Evolutionary conservation across 495 filamentous ascomycete genomes (phyloP).

Genomic region (Thozetella sp.): DNA sequence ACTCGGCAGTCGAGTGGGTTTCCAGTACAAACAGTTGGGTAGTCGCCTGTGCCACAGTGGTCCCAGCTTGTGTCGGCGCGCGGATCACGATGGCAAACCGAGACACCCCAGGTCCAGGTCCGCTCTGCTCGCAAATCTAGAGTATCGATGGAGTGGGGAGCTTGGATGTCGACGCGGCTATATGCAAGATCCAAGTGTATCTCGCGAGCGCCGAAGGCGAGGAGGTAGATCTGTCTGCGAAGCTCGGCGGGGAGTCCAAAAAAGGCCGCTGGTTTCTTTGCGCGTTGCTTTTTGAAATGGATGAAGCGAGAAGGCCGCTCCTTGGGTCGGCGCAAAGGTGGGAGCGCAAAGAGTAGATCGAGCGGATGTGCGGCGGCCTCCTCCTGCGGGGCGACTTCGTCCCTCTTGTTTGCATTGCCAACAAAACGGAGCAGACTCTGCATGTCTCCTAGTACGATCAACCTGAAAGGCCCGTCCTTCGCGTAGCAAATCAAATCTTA

Average conservation of each 20-base stretch:
- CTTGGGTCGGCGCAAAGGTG: no score
- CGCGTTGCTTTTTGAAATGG: no score
- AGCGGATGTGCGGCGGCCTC: no score
- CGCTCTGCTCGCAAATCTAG: slow-evolving; percentile 5
- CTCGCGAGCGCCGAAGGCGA: slow-evolving; percentile 12
- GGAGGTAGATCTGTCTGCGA: slow-evolving; percentile 27
- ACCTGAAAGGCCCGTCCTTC: no score
- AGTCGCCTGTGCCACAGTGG: slow-evolving; percentile 11
- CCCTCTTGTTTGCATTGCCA: no score
- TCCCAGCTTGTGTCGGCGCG: slow-evolving; percentile 8
- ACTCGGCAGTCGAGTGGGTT: slow-evolving; percentile 7
- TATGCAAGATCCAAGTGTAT: slow-evolving; percentile 22
- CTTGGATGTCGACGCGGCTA: slow-evolving; percentile 5
- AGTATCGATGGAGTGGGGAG: slow-evolving; percentile 13
- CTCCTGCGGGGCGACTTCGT: no score
- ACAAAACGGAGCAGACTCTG: no score
- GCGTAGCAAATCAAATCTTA: no score
- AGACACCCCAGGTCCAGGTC: slow-evolving; percentile 15
- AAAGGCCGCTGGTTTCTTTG: no score
- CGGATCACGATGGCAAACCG: slow-evolving; percentile 17
- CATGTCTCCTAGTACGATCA: no score
- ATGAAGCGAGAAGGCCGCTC: no score
- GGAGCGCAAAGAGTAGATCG: no score
- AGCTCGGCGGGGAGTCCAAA: slow-evolving; percentile 43
- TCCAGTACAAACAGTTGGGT: slow-evolving; percentile 10